Base-by-base conservation (phyloP, 1,284 basidiomycete species). In the Ganoderma multipileum region DNA sequence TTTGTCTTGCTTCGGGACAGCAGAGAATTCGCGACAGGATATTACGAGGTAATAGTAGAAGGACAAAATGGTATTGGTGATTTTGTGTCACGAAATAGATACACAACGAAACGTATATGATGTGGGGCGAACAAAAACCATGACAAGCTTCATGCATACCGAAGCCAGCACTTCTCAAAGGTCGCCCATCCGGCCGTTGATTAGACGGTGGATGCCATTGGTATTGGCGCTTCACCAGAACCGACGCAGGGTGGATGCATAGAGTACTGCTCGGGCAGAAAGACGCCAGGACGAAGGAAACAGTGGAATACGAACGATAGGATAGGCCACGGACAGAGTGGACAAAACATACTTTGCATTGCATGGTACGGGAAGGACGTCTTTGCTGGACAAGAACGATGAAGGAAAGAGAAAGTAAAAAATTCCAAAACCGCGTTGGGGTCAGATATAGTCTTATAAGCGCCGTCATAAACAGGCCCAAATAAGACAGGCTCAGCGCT, bases 171-270 rank as follows among this genome's bases (percentile, higher is more conserved):
- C 66, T 72, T 76, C 66, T 77, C 73, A 72, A 72, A 28, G 64
- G 68, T 72, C 69, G 72, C 76, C 76, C 73, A 65, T 67, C 73
- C 68, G 55, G 50, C 70, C 72, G 76, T 65, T 77, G 76, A 78
- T 78, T 76, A 76, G 75, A 74, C 77, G 72, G 68, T 58, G 64
- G 71, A 67, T 68, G 47, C 20, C 70, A 39, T 76, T 68, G 30
- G 55, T 77, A 23, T 78, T 75, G 77, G 77, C 76, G 64, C 63
- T 69, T 77, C 77, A 78, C 77, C 77, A 78, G 77, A 78, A 78
- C 77, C 77, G 77, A 72, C 72, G 76, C 76, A 78, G 77, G 75
- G 77, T 78, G 76, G 77, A 74, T 73, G 76, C 70, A 69, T 75
- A 69, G 47, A 73, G 72, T 73, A 72, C 77, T 78, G 76, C 75